Conservation (phyloP, 768 basidiomycete species). For the Omphalotus guepiniiformis region DNA sequence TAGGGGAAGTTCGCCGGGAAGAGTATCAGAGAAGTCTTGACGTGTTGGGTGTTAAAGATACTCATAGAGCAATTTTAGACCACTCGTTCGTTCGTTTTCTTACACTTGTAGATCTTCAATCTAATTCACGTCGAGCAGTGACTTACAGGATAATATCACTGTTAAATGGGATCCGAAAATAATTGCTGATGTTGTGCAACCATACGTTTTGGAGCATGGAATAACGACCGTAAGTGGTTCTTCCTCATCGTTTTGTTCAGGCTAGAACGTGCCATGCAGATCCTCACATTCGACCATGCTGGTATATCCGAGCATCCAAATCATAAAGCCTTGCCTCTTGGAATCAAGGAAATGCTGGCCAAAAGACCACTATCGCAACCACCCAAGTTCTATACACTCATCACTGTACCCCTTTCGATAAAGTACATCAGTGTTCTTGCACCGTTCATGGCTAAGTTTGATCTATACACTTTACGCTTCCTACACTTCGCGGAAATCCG, state of each 20-base stretch:
- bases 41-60: conserved; percentile 44
- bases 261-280: conserved; percentile 36
- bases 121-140: conserved; percentile 26
- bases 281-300: conserved; percentile 76
- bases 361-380: conserved; percentile 18
- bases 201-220: conserved; percentile 52
- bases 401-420: conserved; percentile 46
- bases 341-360: conserved; percentile 42
- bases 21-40: conserved; percentile 49
- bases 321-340: conserved; percentile 66
- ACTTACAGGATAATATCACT: conserved; percentile 74
- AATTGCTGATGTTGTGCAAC: conserved; percentile 54
- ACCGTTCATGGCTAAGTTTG: conserved; percentile 45
- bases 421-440: conserved; percentile 66
- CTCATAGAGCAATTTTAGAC: conserved; percentile 50
- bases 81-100: conserved; percentile 55
- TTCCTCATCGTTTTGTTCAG: conserved; percentile 17
- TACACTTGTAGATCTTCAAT: not conserved
- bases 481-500: conserved; percentile 22
- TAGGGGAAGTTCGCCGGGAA: conserved; percentile 40
- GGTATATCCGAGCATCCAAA: conserved; percentile 89
- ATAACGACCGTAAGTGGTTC: conserved; percentile 55
- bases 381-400: conserved; percentile 52
- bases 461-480: conserved; percentile 25
- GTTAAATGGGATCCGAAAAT: conserved; percentile 55